phyloP scores from a whole-genome alignment of 2,329 filamentous ascomycete species.

The Westerdykella sp. region DNA sequence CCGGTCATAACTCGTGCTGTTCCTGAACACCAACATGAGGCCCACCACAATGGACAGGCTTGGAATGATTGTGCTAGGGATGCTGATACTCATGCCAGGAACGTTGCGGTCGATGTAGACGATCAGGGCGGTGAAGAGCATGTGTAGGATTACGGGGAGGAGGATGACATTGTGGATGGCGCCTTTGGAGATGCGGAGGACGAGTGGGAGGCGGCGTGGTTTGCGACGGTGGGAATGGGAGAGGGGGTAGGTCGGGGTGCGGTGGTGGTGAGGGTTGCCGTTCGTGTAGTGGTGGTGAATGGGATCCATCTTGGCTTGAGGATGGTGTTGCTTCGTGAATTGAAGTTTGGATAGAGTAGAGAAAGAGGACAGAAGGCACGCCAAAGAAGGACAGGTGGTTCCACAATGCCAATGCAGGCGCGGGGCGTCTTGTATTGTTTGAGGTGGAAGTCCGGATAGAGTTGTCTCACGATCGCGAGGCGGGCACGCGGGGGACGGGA shows the following conservation, averaged over 20 bases:
- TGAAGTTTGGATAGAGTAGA: neutral
- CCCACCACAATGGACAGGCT: conserved; percentile 60
- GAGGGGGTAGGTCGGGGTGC: conserved; percentile 41
- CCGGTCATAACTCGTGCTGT: conserved; percentile 57
- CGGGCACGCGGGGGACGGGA: too few relatives aligned
- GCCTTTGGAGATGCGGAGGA: conserved; percentile 59
- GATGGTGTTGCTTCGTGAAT: neutral
- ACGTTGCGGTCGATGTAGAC: conserved; percentile 53
- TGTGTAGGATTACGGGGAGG: conserved; percentile 52
- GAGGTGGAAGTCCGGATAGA: too few relatives aligned
- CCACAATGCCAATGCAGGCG: too few relatives aligned
- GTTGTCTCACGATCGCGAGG: too few relatives aligned
- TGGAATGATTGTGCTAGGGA: conserved; percentile 57
- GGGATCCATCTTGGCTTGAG: neutral
- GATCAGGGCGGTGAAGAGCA: conserved; percentile 52
- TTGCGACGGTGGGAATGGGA: conserved; percentile 43
- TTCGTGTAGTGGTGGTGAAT: conserved; percentile 1
- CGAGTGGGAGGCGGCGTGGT: conserved; percentile 54
- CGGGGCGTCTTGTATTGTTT: too few relatives aligned
- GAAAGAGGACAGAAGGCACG: too few relatives aligned
- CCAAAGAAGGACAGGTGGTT: too few relatives aligned
- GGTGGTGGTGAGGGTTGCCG: conserved; percentile 8
- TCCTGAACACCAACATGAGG: conserved; percentile 62
- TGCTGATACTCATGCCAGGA: conserved; percentile 42
- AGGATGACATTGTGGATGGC: conserved; percentile 56